Conservation (phyloP, 1,139 yeast genomes). For the Candida labiduridarum region DNA sequence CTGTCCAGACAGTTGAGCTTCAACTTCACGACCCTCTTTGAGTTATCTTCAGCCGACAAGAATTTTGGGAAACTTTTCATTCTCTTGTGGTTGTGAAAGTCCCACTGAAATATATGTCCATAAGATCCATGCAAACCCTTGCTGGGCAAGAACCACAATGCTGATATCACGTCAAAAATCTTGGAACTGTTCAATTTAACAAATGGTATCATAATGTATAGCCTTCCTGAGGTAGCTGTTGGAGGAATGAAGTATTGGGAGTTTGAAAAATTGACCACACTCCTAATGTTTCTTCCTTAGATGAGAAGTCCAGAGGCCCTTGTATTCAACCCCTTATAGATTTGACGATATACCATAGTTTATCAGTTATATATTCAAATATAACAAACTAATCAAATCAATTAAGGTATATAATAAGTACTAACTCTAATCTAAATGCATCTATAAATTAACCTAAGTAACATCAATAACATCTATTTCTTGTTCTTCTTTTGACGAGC, state of each 20-base stretch:
- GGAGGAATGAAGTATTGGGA: neutral
- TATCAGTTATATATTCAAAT: too few relatives aligned
- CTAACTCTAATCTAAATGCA: too few relatives aligned
- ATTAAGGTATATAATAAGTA: too few relatives aligned
- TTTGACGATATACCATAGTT: too few relatives aligned
- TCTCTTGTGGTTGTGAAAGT: constrained; percentile 61
- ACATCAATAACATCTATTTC: neutral
- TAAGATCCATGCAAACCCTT: too few relatives aligned
- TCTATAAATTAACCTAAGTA: too few relatives aligned
- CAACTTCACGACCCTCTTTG: constrained; percentile 49
- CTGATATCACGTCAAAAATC: constrained; percentile 32
- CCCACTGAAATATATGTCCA: constrained; percentile 78
- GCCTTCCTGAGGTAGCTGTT: neutral
- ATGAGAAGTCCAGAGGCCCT: too few relatives aligned
- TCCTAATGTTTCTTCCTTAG: too few relatives aligned
- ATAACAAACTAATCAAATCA: too few relatives aligned
- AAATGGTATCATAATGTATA: constrained; percentile 10
- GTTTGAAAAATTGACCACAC: too few relatives aligned
- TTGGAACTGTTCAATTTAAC: constrained; percentile 21
- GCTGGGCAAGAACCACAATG: constrained; percentile 36
- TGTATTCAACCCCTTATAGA: too few relatives aligned
- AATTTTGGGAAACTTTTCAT: constrained; percentile 59
- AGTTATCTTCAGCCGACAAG: constrained; percentile 15
- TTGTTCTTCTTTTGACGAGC: constrained; percentile 16
- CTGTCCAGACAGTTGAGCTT: constrained; percentile 36